Conservation (phyloP, 106 monocot species). For the Allium fistulosum region DNA sequence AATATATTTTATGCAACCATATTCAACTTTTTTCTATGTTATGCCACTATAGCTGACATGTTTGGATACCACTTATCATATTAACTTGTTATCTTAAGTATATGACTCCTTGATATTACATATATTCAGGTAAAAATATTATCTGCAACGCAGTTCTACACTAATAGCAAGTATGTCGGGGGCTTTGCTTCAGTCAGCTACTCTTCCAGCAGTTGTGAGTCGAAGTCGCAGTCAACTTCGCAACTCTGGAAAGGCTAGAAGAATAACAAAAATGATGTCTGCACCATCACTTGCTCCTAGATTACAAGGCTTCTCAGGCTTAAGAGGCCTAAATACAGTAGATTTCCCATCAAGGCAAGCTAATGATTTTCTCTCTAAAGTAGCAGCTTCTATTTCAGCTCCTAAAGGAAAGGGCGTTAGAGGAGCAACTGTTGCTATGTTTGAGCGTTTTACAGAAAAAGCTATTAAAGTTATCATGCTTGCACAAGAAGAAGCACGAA, state of each 20-base stretch:
- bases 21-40: not conserved
- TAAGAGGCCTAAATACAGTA: conserved; percentile 23
- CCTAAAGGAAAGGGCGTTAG: conserved; percentile 26
- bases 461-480: conserved; percentile 86
- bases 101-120: not conserved
- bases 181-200: conserved; percentile 32
- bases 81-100: not conserved
- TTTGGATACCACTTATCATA: not conserved
- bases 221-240: conserved; percentile 12
- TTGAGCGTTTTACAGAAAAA: conserved; percentile 77
- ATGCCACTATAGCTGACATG: not conserved
- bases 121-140: not conserved
- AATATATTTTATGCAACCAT: not conserved
- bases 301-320: conserved; percentile 29
- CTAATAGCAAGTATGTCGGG: conserved; percentile 32
- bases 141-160: not conserved
- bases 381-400: conserved; percentile 27
- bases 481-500: conserved; percentile 72
- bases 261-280: conserved; percentile 17
- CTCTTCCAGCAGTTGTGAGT: conserved; percentile 24
- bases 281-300: conserved; percentile 10
- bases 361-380: conserved; percentile 28
- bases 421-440: conserved; percentile 48
- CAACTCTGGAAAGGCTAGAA: conserved; percentile 12
- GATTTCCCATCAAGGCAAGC: conserved; percentile 17